Conservation (phyloP, 352 stramenopile genomes). For the Globisporangium lucens region DNA sequence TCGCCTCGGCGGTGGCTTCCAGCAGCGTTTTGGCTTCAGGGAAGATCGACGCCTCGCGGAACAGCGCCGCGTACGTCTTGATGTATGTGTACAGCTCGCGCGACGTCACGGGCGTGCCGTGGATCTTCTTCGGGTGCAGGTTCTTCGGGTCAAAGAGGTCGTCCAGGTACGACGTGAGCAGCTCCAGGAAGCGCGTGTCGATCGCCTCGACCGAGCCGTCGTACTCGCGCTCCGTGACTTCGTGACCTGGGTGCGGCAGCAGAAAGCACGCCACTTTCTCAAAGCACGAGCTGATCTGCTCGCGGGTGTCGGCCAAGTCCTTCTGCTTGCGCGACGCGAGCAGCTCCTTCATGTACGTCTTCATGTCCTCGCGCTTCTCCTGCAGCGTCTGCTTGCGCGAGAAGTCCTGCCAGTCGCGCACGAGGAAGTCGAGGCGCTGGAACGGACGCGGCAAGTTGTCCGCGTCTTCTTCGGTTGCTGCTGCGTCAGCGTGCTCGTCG, state of each 20-base stretch:
- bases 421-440: constrained; percentile 98
- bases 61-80: constrained; percentile 95
- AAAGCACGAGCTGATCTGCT: constrained; percentile 98
- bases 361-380: constrained; percentile 92
- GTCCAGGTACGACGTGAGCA: constrained; percentile 95
- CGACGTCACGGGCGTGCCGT: constrained; percentile 91
- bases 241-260: constrained; percentile 95
- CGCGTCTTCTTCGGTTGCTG: constrained; percentile 28
- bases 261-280: constrained; percentile 94
- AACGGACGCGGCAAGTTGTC: constrained; percentile 83
- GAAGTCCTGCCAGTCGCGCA: constrained; percentile 99
- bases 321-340: constrained; percentile 91
- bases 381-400: constrained; percentile 86
- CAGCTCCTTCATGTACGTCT: constrained; percentile 92
- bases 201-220: constrained; percentile 94
- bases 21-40: constrained; percentile 97
- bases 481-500: constrained; percentile 12
- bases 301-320: constrained; percentile 91
- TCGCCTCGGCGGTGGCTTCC: constrained; percentile 95
- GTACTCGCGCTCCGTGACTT: constrained; percentile 97
- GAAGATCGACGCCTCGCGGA: constrained; percentile 95
- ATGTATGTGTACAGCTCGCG: constrained; percentile 96
- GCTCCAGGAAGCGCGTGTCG: constrained; percentile 90
- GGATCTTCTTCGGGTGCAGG: constrained; percentile 93
- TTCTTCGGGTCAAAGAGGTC: constrained; percentile 91